phyloP scores from a whole-genome alignment of 805 yeast species.

The Pichia membranifaciens region DNA sequence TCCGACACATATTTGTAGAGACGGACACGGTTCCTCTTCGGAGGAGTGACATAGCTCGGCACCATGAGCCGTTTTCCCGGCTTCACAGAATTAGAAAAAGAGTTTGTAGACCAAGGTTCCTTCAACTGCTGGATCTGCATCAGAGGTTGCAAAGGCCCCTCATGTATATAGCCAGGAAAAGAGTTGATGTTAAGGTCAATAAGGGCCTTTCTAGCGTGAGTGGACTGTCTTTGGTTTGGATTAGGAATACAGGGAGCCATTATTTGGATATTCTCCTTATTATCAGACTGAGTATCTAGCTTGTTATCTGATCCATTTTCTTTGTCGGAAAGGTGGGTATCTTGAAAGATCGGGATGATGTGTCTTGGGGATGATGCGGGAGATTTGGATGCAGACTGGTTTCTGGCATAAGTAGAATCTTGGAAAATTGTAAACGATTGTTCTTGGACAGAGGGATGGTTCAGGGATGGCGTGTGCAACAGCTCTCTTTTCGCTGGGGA shows the following conservation, averaged over 20 bases:
- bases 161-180: slow-evolving; percentile 8
- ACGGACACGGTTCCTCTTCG: slow-evolving; percentile 9
- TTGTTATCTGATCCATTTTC: too few species aligned
- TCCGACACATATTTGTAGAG: slow-evolving; percentile 6
- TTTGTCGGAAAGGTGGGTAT: too few species aligned
- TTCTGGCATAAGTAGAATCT: slow-evolving; percentile 1
- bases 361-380: background rate
- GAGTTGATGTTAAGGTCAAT: slow-evolving; percentile 7
- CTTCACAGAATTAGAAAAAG: background rate
- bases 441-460: background rate
- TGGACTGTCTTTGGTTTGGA: too few species aligned
- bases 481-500: slow-evolving; percentile 9
- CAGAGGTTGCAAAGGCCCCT: background rate
- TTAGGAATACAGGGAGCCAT: too few species aligned
- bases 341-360: background rate
- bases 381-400: background rate
- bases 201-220: background rate
- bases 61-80: background rate
- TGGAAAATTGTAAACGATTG: slow-evolving; percentile 8
- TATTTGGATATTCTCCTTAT: too few species aligned
- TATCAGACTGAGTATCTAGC: too few species aligned
- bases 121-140: slow-evolving; percentile 3
- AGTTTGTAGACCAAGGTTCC: slow-evolving; percentile 12
- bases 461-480: background rate
- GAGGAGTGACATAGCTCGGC: slow-evolving; percentile 14